Conservation (phyloP, 257 asterid species). For the Salvia rosmarinus region DNA sequence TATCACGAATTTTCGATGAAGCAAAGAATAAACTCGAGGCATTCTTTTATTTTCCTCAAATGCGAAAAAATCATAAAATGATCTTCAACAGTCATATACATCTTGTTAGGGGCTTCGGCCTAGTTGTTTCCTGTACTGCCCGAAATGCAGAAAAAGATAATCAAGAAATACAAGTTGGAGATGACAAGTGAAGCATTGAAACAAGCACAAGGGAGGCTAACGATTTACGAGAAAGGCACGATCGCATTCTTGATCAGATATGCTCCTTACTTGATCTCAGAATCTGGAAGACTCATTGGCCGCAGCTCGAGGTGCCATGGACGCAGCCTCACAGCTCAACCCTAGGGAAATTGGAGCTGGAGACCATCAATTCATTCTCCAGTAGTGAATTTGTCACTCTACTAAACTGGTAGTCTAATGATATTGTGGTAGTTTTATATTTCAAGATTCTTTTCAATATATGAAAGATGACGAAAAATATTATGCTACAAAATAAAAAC, state of each 20-base stretch:
- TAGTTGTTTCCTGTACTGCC: slow-evolving; percentile 24
- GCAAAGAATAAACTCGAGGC: slow-evolving; percentile 25
- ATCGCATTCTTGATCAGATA: slow-evolving; percentile 42
- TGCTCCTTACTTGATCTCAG: slow-evolving; percentile 50
- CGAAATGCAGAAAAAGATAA: slow-evolving; percentile 11
- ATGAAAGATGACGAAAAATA: neutral
- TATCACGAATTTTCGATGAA: too few species aligned
- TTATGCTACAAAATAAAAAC: neutral
- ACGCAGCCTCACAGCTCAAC: slow-evolving; percentile 21
- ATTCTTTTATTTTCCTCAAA: neutral
- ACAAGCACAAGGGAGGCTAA: slow-evolving; percentile 29
- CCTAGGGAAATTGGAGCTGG: slow-evolving; percentile 28
- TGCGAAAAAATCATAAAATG: neutral
- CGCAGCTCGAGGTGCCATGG: slow-evolving; percentile 45
- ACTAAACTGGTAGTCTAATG: neutral
- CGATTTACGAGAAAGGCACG: slow-evolving; percentile 50
- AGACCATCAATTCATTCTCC: slow-evolving; percentile 11
- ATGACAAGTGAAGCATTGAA: slow-evolving; percentile 27
- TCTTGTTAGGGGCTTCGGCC: slow-evolving; percentile 30
- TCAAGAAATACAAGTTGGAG: slow-evolving; percentile 7
- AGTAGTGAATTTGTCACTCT: neutral
- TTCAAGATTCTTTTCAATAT: too few species aligned
- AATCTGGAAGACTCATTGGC: slow-evolving; percentile 45
- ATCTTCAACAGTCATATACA: slow-evolving; percentile 12
- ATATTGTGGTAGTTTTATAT: too few species aligned